Evolutionary conservation across 1,284 basidiomycete species (phyloP), one percentile per base, ranked within the genome.

Genomic region (Ustilago nuda): DNA sequence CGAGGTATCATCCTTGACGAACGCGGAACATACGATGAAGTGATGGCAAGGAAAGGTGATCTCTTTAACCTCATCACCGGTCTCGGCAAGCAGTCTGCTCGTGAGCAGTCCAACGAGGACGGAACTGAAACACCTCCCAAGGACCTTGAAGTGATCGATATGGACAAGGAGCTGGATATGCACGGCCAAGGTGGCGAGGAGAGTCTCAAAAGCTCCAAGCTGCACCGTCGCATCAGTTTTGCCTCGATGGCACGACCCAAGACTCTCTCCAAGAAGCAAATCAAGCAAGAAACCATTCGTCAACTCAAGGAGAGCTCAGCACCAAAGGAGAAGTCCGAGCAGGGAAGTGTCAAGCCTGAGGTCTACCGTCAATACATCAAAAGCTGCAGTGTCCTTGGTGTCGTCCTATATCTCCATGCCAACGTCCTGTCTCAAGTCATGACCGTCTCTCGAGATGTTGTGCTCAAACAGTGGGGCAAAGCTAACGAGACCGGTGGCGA

Each of bases 1-100:
- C 89, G 92, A 64, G 92, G 92, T 5, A 84, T 84, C 9, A 89
- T 92, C 37, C 56, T 76, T 23, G 89, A 87, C 13, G 92, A 92
- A 83, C 86, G 89, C 72, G 91, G 91, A 45, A 90, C 90, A 0
- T 92, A 89, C 80, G 78, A 88, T 64, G 90, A 89, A 23, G 87
- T 92, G 6, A 89, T 90, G 86, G 81, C 82, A 13, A 83, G 88
- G 41, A 88, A 89, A 46, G 87, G 87, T 4, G 86, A 89, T 2
- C 91, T 93, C 78, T 87, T 89, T 0, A 88, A 87, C 17, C 87
- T 88, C n/a, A 86, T 87, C 5, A 54, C 76, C 1, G 70, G 77
- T 23, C 88, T 88, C 52, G 88, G 87, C 83, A 58, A 78, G 39
- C 76, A 78, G 65, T 59, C 56, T 50, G 75, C 72, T 11, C 74